Conservation (phyloP, 139 green algal genomes). For the Pedinophyceae sp. region DNA sequence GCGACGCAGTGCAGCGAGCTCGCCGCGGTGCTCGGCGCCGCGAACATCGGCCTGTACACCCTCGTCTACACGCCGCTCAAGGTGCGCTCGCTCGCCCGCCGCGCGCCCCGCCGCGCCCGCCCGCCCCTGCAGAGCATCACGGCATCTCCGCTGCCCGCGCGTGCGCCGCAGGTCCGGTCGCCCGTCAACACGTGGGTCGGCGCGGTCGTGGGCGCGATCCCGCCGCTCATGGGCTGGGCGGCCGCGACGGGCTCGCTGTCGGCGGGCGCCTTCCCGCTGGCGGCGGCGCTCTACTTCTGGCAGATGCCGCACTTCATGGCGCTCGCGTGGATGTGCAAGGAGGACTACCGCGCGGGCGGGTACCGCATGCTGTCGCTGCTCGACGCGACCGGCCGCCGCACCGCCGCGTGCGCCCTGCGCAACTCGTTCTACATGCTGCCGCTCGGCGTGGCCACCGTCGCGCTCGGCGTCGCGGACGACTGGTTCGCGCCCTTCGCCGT, state of each 20-base stretch:
- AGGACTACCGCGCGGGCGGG: conserved; percentile 71
- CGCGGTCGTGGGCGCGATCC: conserved; percentile 88
- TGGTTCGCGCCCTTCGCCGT: too few relatives aligned
- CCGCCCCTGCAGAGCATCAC: background rate
- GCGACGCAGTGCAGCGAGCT: conserved; percentile 58
- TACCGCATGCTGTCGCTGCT: conserved; percentile 76
- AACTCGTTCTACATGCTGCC: conserved; percentile 79
- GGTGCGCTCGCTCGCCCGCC: background rate
- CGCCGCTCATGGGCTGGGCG: conserved; percentile 94
- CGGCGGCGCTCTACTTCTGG: conserved; percentile 85
- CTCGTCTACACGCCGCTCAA: conserved; percentile 95
- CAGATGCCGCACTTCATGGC: conserved; percentile 98
- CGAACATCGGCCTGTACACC: conserved; percentile 92
- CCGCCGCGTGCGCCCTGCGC: conserved; percentile 60
- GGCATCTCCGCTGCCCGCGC: background rate
- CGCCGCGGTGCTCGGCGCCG: conserved; percentile 66
- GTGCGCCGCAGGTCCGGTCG: conserved; percentile 34
- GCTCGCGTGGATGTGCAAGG: conserved; percentile 82
- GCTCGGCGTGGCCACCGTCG: conserved; percentile 43
- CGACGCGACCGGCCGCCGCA: conserved; percentile 65
- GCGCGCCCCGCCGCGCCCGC: too few relatives aligned
- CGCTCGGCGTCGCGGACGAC: conserved; percentile 41
- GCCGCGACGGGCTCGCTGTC: conserved; percentile 46
- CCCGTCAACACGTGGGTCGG: conserved; percentile 90
- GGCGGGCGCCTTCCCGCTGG: conserved; percentile 44